Conservation (phyloP, 2,329 filamentous ascomycete genomes). For the Colletotrichum tofieldiae region DNA sequence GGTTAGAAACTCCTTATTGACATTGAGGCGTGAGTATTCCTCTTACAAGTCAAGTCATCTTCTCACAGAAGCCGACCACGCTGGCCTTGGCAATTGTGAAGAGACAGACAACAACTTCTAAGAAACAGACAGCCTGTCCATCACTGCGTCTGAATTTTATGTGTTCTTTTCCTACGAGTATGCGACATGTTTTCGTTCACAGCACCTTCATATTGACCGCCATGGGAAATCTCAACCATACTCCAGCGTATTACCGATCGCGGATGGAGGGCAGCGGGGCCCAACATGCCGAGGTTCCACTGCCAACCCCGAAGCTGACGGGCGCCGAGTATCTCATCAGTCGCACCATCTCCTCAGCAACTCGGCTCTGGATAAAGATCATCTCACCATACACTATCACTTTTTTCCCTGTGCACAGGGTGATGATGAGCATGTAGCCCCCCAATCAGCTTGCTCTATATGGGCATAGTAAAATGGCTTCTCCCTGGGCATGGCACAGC, state of each 20-base stretch:
- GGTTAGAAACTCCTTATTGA: neutral
- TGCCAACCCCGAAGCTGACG: conserved; percentile 5
- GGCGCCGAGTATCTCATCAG: conserved; percentile 22
- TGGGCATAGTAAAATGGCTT: too few relatives aligned
- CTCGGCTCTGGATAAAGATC: neutral
- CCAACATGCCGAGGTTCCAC: neutral
- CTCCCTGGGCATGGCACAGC: conserved; percentile 6
- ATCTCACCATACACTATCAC: neutral
- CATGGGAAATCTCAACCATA: neutral
- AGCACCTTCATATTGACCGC: neutral
- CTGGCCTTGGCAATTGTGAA: neutral
- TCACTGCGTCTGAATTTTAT: too few relatives aligned
- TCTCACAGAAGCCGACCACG: neutral
- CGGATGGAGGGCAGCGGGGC: neutral
- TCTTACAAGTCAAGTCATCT: neutral
- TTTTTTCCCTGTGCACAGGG: neutral
- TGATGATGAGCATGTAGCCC: neutral
- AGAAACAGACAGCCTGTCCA: neutral
- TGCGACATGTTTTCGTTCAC: neutral
- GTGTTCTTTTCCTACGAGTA: neutral
- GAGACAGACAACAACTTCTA: neutral
- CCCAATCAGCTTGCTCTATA: neutral
- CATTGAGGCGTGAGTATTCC: too few relatives aligned
- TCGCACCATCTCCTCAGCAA: conserved; percentile 20
- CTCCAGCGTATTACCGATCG: neutral